Percentiles rank a stretch among this genome's conserved stretches.
These are phyloP conservation scores for Suillus fuscotomentosus DNA, from an alignment of 768 basidiomycete genomes.

Conservation along the genomic window DNA sequence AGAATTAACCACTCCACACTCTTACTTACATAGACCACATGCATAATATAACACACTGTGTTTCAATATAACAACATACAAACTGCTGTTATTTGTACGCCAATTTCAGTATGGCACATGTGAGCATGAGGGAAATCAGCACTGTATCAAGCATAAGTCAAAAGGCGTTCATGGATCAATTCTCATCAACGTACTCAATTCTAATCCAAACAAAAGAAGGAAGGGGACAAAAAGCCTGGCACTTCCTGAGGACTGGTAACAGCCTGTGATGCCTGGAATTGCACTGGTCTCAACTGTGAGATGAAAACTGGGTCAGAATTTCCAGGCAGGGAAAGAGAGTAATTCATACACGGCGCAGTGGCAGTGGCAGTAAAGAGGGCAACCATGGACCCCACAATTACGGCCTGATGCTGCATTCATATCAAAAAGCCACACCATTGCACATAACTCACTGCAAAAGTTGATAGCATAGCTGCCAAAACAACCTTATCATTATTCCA, in stretches of 20 bases:
- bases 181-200: conserved; percentile 1
- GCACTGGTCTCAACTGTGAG: not conserved
- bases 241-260: not conserved
- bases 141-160: not conserved
- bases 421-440: not conserved
- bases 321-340: not conserved
- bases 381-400: not conserved
- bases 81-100: not conserved
- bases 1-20: not conserved
- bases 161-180: not conserved
- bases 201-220: conserved; percentile 5
- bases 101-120: conserved; percentile 1
- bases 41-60: conserved; percentile 8
- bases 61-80: conserved; percentile 3
- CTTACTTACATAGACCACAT: conserved; percentile 7
- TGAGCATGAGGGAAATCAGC: conserved; percentile 3
- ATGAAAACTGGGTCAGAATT: not conserved
- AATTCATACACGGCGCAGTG: not conserved
- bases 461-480: not conserved
- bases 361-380: not conserved
- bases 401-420: not conserved
- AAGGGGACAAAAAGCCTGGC: conserved; percentile 2
- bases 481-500: conserved; percentile 1
- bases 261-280: not conserved
- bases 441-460: conserved; percentile 3